Conservation (phyloP, 1,284 basidiomycete genomes). For the Heliocybe sulcata region DNA sequence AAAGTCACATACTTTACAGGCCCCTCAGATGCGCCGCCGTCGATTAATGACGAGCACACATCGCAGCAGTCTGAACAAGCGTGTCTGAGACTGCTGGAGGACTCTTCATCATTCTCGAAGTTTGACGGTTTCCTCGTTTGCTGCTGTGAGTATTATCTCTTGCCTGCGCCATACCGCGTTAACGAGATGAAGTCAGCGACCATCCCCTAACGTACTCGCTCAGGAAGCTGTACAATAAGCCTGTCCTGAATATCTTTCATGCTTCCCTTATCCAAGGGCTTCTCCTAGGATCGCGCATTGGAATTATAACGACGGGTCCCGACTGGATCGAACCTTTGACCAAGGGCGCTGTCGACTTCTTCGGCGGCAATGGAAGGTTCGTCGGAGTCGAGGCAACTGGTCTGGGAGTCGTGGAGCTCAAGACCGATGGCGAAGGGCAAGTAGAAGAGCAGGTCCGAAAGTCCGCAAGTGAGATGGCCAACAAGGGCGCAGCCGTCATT, state of each 20-base stretch:
- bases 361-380: slow-evolving; percentile 24
- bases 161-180: neutral
- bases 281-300: slow-evolving; percentile 24
- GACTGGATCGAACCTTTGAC: slow-evolving; percentile 20
- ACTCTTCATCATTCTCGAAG: neutral
- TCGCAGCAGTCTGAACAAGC: neutral
- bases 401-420: slow-evolving; percentile 25
- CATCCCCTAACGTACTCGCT: slow-evolving; percentile 27
- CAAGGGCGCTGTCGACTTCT: slow-evolving; percentile 23
- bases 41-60: slow-evolving; percentile 18
- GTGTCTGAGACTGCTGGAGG: neutral
- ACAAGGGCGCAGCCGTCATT: slow-evolving; percentile 24
- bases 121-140: slow-evolving; percentile 30
- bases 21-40: slow-evolving; percentile 19
- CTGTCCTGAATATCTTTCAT: slow-evolving; percentile 25
- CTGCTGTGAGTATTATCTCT: slow-evolving; percentile 22
- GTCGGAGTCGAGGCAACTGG: slow-evolving; percentile 23
- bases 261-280: slow-evolving; percentile 24
- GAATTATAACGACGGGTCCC: slow-evolving; percentile 27
- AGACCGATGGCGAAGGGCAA: slow-evolving; percentile 20
- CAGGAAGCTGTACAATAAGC: slow-evolving; percentile 23
- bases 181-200: slow-evolving; percentile 24
- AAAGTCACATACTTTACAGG: slow-evolving; percentile 21
- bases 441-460: slow-evolving; percentile 22
- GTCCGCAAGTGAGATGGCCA: slow-evolving; percentile 18